A percentile compares a stretch with the other conserved stretches of the same genome.
Conservation (phyloP, 2,329 filamentous ascomycete genomes). For the Cordyceps militaris region DNA sequence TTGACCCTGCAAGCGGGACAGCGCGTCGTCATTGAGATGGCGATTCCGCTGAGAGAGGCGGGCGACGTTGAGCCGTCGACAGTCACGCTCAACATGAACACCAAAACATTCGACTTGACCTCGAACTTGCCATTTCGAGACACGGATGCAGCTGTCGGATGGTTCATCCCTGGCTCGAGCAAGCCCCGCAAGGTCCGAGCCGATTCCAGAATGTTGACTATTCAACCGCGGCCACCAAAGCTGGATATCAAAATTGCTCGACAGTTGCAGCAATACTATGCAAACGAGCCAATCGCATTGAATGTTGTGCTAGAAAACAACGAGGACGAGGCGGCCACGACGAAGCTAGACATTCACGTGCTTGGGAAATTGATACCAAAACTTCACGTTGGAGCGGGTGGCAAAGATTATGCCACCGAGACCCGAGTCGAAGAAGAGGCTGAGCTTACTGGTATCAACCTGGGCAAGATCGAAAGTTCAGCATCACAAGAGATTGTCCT, state of each 20-base stretch:
- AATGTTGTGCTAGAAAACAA: slow-evolving; percentile 68
- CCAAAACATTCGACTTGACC: slow-evolving; percentile 58
- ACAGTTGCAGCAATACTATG: slow-evolving; percentile 68
- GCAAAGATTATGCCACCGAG: slow-evolving; percentile 27
- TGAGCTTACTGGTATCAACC: slow-evolving; percentile 33
- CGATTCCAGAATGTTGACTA: slow-evolving; percentile 53
- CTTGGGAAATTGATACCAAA: slow-evolving; percentile 49
- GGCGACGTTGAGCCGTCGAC: slow-evolving; percentile 65
- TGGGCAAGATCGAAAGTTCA: slow-evolving; percentile 42
- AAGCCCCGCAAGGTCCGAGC: slow-evolving; percentile 41
- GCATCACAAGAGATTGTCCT: slow-evolving; percentile 39
- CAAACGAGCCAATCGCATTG: slow-evolving; percentile 67
- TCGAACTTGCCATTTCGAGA: slow-evolving; percentile 52
- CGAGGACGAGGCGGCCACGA: slow-evolving; percentile 71
- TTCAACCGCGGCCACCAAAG: slow-evolving; percentile 87
- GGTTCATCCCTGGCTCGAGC: slow-evolving; percentile 40
- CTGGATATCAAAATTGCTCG: slow-evolving; percentile 65
- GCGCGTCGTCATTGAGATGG: slow-evolving; percentile 63
- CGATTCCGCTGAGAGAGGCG: slow-evolving; percentile 69
- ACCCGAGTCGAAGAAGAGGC: slow-evolving; percentile 33
- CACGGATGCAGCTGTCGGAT: slow-evolving; percentile 36
- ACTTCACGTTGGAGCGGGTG: slow-evolving; percentile 35
- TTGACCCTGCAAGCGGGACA: slow-evolving; percentile 61
- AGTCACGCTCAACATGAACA: slow-evolving; percentile 55
- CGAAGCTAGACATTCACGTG: slow-evolving; percentile 62